Evolutionary conservation across 805 yeast species (phyloP).

Genomic region (Candida maesae): DNA sequence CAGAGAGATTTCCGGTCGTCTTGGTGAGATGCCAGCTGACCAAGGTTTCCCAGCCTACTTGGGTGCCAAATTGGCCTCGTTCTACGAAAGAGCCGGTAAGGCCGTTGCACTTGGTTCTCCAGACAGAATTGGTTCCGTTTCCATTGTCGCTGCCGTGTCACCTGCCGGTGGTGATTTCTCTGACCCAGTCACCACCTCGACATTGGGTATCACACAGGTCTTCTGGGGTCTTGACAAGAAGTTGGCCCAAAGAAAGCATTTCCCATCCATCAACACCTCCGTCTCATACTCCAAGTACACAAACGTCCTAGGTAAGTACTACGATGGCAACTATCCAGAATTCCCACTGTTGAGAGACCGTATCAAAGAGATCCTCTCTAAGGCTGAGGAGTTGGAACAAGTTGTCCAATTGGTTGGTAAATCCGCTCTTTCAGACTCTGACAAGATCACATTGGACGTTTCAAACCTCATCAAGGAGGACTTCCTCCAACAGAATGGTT

Average conservation of each 20-base stretch:
- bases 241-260: slow-evolving; percentile 98
- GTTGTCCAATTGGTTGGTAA: slow-evolving; percentile 99
- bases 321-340: slow-evolving; percentile 83
- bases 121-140: slow-evolving; percentile 93
- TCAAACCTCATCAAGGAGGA: slow-evolving; percentile 91
- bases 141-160: slow-evolving; percentile 99
- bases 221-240: slow-evolving; percentile 99
- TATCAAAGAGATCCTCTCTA: slow-evolving; percentile 90
- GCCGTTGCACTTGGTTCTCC: slow-evolving; percentile 96
- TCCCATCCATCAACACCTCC: slow-evolving; percentile 97
- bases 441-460: slow-evolving; percentile 94
- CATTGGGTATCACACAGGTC: slow-evolving; percentile 99
- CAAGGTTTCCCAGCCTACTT: slow-evolving; percentile 99
- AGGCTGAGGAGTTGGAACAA: slow-evolving; percentile 98
- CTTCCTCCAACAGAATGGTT: slow-evolving; percentile 98
- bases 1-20: slow-evolving; percentile 99
- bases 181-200: slow-evolving; percentile 98
- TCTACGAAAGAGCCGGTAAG: slow-evolving; percentile 99
- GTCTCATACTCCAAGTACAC: slow-evolving; percentile 97
- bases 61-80: slow-evolving; percentile 98
- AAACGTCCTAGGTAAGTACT: slow-evolving; percentile 77
- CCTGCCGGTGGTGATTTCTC: slow-evolving; percentile 99
- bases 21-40: slow-evolving; percentile 99
- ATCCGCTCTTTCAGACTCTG: slow-evolving; percentile 94
- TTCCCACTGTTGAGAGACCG: slow-evolving; percentile 87